Base-by-base conservation (phyloP, 2,329 filamentous ascomycete genomes). In the Penicillium sp. region DNA sequence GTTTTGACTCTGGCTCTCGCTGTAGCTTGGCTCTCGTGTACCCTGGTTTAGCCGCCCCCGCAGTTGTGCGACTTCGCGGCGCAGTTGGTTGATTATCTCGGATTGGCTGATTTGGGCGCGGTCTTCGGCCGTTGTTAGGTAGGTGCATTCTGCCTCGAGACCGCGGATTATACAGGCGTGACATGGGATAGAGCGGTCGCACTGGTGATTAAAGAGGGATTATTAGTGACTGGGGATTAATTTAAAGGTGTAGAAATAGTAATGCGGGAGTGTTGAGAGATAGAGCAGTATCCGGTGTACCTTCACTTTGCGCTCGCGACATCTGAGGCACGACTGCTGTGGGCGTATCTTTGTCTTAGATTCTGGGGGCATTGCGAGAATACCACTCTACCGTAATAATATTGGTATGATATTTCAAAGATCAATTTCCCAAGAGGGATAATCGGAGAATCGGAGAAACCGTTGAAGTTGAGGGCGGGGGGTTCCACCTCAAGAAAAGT, bases 71-170 rank as follows among this genome's bases (percentile, higher is more conserved):
- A 71, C 57, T 41, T 71, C 67, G 21, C 63, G 62, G 16, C 68
- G 64, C 33, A 71, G 48, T 13, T 60, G 63, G 21, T 69, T 57
- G 36, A 71, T 71, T 25, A 68, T 63, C 33, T 70, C 78, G 39
- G 82, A 76, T 66, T 85, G 81, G 80, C 87, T 85, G 44, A 87
- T 80, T 59, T 83, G 79, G 72, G 87, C 87, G 38, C 85, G 86
- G 60, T 87, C 82, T 39, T 87, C 85, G 66, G 66, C 50, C 5
- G 64, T 68, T 11, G 68, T 64, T 11, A 67, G 61, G 57, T 71
- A 71, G 16, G 63, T 63, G 57, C 68, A 71, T 59, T 71, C 66
- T 5, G 68, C 57, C 53, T 66, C 60, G 33, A 68, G 51, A 41
- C 68, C 66, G 41, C 68, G 68, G 44, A 59, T 55, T 21, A 66